Evolutionary conservation across 2,329 filamentous ascomycete genomes (phyloP), one percentile per base, ranked within the genome.

Genomic region (Penicillium rolfsii): DNA sequence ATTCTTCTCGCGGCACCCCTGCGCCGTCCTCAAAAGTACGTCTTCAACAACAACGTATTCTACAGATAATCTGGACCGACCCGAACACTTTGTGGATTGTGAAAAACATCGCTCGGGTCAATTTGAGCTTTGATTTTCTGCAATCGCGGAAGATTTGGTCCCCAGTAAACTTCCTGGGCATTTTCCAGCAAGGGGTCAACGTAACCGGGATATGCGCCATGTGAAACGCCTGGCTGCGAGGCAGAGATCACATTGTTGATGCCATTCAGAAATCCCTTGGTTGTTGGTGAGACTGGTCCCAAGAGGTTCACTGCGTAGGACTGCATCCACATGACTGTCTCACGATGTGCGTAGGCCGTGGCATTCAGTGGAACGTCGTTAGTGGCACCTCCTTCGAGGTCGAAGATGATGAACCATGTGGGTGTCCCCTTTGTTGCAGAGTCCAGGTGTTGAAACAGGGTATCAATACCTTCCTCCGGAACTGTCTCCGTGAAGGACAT

Each of bases 241-340:
- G 52, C 61, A 4, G 64, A 33, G 22, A 74, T 62, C 4, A 72
- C 28, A 12, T 74, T 62, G 68, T 86, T 82, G 49, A 89, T 76
- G 5, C 81, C 82, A 16, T 78, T 74, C 41, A 88, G 70, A 57
- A 88, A 88, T 0, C 74, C 66, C 57, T 76, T 80, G 1, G 82
- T 85, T 12, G 74, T 76, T n/a, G 76, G 63, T 1, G 76, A 78
- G 14, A 87, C 64, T 0, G 65, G 69, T 1, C 74, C 74, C 0
- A 79, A 75, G 0, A 85, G 66, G 19, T 82, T 84, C 48, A 89
- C 69, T 8, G 80, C 84, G 68, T 89, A 89, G 0, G 83, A 84
- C 69, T 89, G 85, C 69, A 87, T 83, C 76, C 87, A 88, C 74
- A 89, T 83, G 43, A 88, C 67, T 64, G 85, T 85, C 76, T 89